Evolutionary conservation across 441 rosid species (phyloP).

Genomic region (Viola pubescens): DNA sequence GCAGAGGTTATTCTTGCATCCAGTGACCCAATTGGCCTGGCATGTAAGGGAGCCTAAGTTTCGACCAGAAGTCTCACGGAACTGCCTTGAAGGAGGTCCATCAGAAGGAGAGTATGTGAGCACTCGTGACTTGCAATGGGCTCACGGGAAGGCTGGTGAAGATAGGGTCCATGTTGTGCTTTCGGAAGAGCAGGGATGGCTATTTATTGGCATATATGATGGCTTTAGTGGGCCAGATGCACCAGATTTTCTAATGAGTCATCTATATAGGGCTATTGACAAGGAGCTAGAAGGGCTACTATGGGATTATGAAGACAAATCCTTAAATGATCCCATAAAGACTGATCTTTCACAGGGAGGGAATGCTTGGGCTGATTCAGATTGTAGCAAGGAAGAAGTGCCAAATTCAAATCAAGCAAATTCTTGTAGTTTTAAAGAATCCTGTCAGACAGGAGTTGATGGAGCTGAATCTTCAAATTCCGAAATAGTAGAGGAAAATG

Average conservation of each 20-base stretch:
- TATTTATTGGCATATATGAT: constrained; percentile 87
- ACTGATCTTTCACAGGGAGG: constrained; percentile 23
- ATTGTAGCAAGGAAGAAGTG: constrained; percentile 23
- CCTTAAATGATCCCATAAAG: constrained; percentile 32
- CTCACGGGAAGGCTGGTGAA: constrained; percentile 98
- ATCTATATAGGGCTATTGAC: constrained; percentile 81
- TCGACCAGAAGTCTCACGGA: constrained; percentile 47
- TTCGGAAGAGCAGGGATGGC: constrained; percentile 96
- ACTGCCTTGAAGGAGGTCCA: constrained; percentile 46
- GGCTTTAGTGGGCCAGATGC: constrained; percentile 99
- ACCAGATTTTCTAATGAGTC: constrained; percentile 85
- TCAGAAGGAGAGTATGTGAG: constrained; percentile 49
- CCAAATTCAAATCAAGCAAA: constrained; percentile 26
- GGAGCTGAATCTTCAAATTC: constrained; percentile 30
- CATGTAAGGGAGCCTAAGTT: constrained; percentile 59
- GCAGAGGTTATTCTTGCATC: constrained; percentile 68
- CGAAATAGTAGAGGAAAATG: constrained; percentile 46
- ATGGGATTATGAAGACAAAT: constrained; percentile 71
- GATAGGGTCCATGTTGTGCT: constrained; percentile 94
- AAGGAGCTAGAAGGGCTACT: constrained; percentile 86
- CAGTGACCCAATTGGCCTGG: constrained; percentile 64
- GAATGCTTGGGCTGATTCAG: constrained; percentile 22
- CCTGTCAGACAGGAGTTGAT: constrained; percentile 26
- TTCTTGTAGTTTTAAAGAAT: constrained; percentile 27
- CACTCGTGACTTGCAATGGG: constrained; percentile 85